Conservation (phyloP, 2,329 filamentous ascomycete genomes). For the Harringtonia lauricola region DNA sequence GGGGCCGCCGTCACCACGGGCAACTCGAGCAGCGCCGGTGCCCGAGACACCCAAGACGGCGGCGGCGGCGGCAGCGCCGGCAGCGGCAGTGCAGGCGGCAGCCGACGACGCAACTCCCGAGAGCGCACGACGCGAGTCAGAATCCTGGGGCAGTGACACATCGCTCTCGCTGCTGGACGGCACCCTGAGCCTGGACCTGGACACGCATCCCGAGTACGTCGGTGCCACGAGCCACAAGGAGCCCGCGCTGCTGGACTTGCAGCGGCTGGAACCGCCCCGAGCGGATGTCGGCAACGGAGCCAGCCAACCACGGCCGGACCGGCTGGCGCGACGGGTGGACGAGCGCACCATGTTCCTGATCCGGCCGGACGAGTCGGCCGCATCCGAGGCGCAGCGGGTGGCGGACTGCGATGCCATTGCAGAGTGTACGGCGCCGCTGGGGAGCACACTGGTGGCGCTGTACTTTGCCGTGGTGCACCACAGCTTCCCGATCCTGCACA, state of each 20-base stretch:
- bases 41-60: neutral
- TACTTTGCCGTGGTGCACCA: conserved; percentile 77
- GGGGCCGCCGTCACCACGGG: too few relatives aligned
- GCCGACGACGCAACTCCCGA: too few relatives aligned
- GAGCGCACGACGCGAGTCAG: too few relatives aligned
- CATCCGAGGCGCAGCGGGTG: conserved; percentile 9
- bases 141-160: too few relatives aligned
- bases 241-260: conserved; percentile 14
- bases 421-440: conserved; percentile 59
- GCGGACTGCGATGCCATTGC: conserved; percentile 8
- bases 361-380: conserved; percentile 12
- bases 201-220: conserved; percentile 49
- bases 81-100: too few relatives aligned
- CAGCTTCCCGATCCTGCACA: conserved; percentile 72
- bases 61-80: conserved; percentile 8
- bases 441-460: conserved; percentile 64
- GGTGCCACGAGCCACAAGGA: conserved; percentile 33
- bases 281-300: too few relatives aligned
- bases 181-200: conserved; percentile 43
- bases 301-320: too few relatives aligned
- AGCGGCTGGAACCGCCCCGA: too few relatives aligned
- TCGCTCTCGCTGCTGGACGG: conserved; percentile 25
- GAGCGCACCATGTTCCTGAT: conserved; percentile 13
- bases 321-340: conserved; percentile 16
- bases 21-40: too few relatives aligned